These are phyloP conservation scores for Ajuga reptans DNA, from an alignment of 305 asterid genomes.

Conservation along the genomic window DNA sequence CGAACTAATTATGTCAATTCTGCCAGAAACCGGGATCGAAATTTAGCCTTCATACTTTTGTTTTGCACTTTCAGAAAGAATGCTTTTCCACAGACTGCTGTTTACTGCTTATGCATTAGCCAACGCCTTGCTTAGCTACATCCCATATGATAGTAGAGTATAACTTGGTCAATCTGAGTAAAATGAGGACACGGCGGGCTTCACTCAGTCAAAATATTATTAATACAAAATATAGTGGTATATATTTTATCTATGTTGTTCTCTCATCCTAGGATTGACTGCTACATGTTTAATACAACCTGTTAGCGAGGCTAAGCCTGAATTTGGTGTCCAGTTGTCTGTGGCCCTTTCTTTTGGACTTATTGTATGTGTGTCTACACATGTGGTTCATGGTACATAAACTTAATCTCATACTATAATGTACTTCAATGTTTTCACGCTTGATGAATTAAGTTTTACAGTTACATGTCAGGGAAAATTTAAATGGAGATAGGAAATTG, in stretches of 20 bases:
- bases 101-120: background rate
- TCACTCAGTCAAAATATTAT: background rate
- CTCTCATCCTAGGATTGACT: background rate
- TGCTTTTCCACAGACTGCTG: background rate
- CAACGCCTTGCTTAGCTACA: background rate
- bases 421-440: background rate
- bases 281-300: background rate
- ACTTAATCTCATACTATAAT: background rate
- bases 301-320: background rate
- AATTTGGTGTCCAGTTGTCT: background rate
- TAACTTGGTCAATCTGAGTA: background rate
- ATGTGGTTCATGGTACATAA: background rate
- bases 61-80: background rate
- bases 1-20: background rate
- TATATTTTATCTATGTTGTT: background rate
- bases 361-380: background rate
- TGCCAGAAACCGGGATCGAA: conserved; percentile 9
- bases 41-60: conserved; percentile 1
- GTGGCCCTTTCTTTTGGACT: background rate
- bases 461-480: background rate
- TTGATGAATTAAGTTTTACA: background rate
- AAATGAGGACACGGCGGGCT: background rate
- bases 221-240: background rate
- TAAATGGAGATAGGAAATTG: background rate
- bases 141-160: conserved; percentile 2